Evolutionary conservation across 2,329 filamentous ascomycete species (phyloP).

Genomic region (Stachybotrys elegans): DNA sequence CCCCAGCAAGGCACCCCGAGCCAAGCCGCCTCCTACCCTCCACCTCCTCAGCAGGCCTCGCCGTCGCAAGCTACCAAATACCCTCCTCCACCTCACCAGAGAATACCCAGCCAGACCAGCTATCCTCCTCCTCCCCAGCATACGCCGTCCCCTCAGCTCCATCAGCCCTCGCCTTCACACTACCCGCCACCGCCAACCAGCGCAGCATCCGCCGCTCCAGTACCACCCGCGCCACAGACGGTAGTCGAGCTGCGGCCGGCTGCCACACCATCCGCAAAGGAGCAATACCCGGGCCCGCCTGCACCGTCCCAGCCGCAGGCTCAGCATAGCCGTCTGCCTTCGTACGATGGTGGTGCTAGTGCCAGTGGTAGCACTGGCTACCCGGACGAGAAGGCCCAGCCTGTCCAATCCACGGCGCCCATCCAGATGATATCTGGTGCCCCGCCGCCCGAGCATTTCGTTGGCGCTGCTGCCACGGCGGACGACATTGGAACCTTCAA

Average conservation of each 20-base stretch:
- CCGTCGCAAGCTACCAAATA: slow-evolving; percentile 16
- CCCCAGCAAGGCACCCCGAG: slow-evolving; percentile 25
- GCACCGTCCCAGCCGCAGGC: slow-evolving; percentile 15
- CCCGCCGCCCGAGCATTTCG: slow-evolving; percentile 50
- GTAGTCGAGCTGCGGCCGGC: slow-evolving; percentile 17
- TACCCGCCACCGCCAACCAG: slow-evolving; percentile 21
- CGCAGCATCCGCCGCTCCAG: slow-evolving; percentile 12
- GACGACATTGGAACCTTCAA: slow-evolving; percentile 98
- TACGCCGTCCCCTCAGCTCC: slow-evolving; percentile 19
- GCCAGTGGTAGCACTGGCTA: too few relatives aligned
- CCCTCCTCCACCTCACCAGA: slow-evolving; percentile 17
- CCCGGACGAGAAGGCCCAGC: slow-evolving; percentile 16
- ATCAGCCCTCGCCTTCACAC: slow-evolving; percentile 16
- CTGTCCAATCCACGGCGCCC: slow-evolving; percentile 14
- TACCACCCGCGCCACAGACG: slow-evolving; percentile 15
- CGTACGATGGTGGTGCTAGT: too few relatives aligned
- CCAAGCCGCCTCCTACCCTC: slow-evolving; percentile 22
- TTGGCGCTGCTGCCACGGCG: slow-evolving; percentile 54
- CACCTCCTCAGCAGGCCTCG: slow-evolving; percentile 24
- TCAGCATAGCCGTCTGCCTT: neutral
- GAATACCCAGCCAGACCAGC: slow-evolving; percentile 15
- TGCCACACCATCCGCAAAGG: slow-evolving; percentile 17
- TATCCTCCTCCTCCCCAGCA: slow-evolving; percentile 24
- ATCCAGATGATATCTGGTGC: slow-evolving; percentile 31
- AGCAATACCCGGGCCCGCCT: slow-evolving; percentile 20